These are phyloP conservation scores for Tylopilus vinaceipallidus DNA, from an alignment of 768 basidiomycete genomes.

Conservation along the genomic window DNA sequence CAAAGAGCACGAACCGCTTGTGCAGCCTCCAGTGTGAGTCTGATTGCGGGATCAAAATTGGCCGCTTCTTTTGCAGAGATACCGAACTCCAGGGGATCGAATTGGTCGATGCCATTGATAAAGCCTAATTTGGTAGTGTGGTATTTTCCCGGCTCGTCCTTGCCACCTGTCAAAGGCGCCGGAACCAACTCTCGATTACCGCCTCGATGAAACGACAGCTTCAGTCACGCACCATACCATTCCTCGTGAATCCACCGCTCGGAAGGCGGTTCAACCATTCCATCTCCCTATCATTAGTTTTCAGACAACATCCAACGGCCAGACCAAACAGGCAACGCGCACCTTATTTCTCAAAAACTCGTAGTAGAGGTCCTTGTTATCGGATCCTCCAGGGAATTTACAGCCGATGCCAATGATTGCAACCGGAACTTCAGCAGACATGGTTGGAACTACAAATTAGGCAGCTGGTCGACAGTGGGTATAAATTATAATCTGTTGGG, in stretches of 20 bases:
- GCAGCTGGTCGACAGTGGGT: neutral
- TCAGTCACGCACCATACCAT: conserved; percentile 31
- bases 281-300: conserved; percentile 23
- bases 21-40: conserved; percentile 31
- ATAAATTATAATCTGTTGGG: conserved; percentile 4
- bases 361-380: conserved; percentile 31
- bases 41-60: conserved; percentile 32
- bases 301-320: neutral
- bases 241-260: conserved; percentile 31
- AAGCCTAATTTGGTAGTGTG: conserved; percentile 30
- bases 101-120: conserved; percentile 32
- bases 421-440: conserved; percentile 31
- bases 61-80: conserved; percentile 32
- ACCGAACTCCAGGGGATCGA: conserved; percentile 35
- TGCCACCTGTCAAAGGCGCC: conserved; percentile 16
- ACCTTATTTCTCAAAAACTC: conserved; percentile 33
- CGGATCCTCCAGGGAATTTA: conserved; percentile 33
- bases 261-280: conserved; percentile 26
- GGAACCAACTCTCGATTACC: neutral
- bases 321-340: neutral
- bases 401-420: conserved; percentile 33
- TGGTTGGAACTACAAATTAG: conserved; percentile 8
- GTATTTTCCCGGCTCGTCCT: conserved; percentile 33
- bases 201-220: neutral
- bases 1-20: conserved; percentile 21